phyloP scores from a whole-genome alignment of 2,329 filamentous ascomycete genomes.

The Alternaria incomplexa region DNA sequence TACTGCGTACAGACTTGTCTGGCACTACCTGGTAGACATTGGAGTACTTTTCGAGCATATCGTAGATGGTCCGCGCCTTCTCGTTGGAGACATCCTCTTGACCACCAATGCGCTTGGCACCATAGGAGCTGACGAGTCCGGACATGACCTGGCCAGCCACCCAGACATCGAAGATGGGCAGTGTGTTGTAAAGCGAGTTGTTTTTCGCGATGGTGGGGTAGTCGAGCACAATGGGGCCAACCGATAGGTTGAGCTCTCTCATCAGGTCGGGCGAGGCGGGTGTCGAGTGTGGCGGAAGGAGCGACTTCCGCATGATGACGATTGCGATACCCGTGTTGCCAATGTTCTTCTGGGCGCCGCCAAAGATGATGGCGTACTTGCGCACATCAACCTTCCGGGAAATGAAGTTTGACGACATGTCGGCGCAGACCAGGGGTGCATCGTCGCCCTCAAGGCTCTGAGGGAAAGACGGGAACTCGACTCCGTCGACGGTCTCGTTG shows the following conservation, averaged over 20 bases:
- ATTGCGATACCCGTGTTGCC: constrained; percentile 86
- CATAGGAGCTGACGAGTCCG: constrained; percentile 69
- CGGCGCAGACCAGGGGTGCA: constrained; percentile 77
- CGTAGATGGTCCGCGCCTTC: constrained; percentile 81
- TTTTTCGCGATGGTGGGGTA: constrained; percentile 89
- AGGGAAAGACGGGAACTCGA: constrained; percentile 83
- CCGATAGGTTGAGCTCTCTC: constrained; percentile 74
- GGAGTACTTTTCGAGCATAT: constrained; percentile 73
- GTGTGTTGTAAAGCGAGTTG: constrained; percentile 93
- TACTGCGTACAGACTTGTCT: constrained; percentile 74
- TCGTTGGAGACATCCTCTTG: constrained; percentile 75
- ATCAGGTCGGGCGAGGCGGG: constrained; percentile 71
- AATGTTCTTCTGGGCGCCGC: constrained; percentile 92
- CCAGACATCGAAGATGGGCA: constrained; percentile 94
- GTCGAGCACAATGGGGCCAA: constrained; percentile 79
- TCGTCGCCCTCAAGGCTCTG: constrained; percentile 68
- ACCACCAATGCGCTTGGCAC: constrained; percentile 71
- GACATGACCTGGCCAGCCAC: constrained; percentile 88
- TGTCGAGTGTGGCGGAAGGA: constrained; percentile 68
- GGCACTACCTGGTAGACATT: constrained; percentile 81
- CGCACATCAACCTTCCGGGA: constrained; percentile 76
- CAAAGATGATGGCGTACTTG: constrained; percentile 87
- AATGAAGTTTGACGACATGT: constrained; percentile 95
- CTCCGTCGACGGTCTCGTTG: constrained; percentile 93
- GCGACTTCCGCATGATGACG: constrained; percentile 79